Conservation (phyloP, 1,284 basidiomycete species). For the Trichosporon inkin region DNA sequence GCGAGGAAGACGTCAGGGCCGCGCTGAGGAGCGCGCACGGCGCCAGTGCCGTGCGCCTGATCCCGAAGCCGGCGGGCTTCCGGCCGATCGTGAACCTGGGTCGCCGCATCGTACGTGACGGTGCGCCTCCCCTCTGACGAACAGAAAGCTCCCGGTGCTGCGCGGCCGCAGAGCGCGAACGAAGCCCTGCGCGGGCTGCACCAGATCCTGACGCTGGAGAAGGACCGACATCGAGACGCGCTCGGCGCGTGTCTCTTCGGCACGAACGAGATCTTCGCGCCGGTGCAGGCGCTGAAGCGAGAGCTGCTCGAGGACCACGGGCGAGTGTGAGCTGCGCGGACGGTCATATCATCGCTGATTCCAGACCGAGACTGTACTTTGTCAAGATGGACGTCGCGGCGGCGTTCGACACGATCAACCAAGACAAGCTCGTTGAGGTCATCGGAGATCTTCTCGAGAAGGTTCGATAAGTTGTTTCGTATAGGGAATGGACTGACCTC, state of each 20-base stretch:
- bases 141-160: conserved; percentile 17
- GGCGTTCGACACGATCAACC: conserved; percentile 95
- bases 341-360: not conserved
- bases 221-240: conserved; percentile 62
- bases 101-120: conserved; percentile 54
- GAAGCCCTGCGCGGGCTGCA: conserved; percentile 77
- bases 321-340: conserved; percentile 55
- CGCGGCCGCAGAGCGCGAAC: conserved; percentile 53
- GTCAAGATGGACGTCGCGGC: conserved; percentile 94
- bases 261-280: conserved; percentile 73
- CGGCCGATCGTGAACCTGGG: conserved; percentile 91
- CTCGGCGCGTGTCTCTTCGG: conserved; percentile 78
- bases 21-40: conserved; percentile 29
- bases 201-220: conserved; percentile 78
- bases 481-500: not conserved
- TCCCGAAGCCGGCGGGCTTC: conserved; percentile 92
- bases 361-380: conserved; percentile 81
- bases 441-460: conserved; percentile 67
- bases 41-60: conserved; percentile 65
- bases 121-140: conserved; percentile 4
- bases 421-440: conserved; percentile 75
- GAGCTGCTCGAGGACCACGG: conserved; percentile 55
- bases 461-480: conserved; percentile 54
- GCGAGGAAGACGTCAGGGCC: conserved; percentile 1
- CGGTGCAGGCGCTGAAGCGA: conserved; percentile 66